These are phyloP conservation scores for Mycena floridula DNA, from an alignment of 768 basidiomycete species.

Conservation along the genomic window DNA sequence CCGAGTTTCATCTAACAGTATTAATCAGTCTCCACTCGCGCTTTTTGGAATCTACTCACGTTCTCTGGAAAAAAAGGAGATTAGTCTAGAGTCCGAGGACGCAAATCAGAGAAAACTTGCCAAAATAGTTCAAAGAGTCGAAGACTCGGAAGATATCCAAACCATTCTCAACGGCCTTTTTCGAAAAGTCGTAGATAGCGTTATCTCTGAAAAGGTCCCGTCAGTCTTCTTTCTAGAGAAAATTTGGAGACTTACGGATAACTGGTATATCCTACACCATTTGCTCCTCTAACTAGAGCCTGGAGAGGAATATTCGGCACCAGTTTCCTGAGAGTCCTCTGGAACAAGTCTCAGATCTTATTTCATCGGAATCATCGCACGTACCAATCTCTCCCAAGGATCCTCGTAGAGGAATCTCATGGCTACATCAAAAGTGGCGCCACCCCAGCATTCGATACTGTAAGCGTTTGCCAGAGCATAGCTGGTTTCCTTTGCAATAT, in stretches of 20 bases:
- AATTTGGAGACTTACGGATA: constrained; percentile 66
- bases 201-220: constrained; percentile 61
- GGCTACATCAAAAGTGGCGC: constrained; percentile 97
- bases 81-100: background rate
- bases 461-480: constrained; percentile 94
- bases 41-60: constrained; percentile 32
- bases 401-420: constrained; percentile 99
- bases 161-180: constrained; percentile 99
- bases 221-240: background rate
- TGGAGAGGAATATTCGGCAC: constrained; percentile 99
- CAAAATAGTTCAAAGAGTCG: constrained; percentile 98
- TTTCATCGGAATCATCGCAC: constrained; percentile 14
- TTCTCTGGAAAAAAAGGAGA: constrained; percentile 46
- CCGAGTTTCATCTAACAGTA: constrained; percentile 82
- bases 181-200: constrained; percentile 98
- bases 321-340: constrained; percentile 89
- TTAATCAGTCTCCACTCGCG: background rate
- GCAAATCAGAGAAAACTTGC: constrained; percentile 34
- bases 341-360: constrained; percentile 9
- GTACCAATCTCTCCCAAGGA: constrained; percentile 94
- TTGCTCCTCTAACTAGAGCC: constrained; percentile 96
- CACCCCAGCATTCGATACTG: constrained; percentile 98
- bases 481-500: constrained; percentile 97
- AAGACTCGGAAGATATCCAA: constrained; percentile 99
- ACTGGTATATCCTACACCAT: constrained; percentile 97